Conservation (phyloP, 768 basidiomycete genomes). For the Hericium coralloides region DNA sequence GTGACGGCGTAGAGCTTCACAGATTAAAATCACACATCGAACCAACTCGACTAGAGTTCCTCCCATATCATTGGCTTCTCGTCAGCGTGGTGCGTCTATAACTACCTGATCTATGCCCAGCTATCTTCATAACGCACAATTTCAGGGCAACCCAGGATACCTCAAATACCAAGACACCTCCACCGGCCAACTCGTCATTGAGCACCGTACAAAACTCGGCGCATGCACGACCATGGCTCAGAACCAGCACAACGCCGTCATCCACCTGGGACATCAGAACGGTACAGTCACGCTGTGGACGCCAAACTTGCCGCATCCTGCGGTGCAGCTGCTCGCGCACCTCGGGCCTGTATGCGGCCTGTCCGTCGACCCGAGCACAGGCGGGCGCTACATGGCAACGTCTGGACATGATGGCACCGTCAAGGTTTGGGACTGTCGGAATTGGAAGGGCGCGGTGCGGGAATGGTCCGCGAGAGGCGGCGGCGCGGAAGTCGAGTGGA, state of each 20-base stretch:
- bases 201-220: slow-evolving; percentile 88
- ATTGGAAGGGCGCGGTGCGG: slow-evolving; percentile 85
- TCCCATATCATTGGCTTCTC: slow-evolving; percentile 94
- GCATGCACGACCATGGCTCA: slow-evolving; percentile 80
- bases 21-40: slow-evolving; percentile 78
- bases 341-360: slow-evolving; percentile 78
- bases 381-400: slow-evolving; percentile 88
- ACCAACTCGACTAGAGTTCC: slow-evolving; percentile 81
- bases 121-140: neutral
- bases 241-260: slow-evolving; percentile 88
- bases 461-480: slow-evolving; percentile 69
- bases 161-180: slow-evolving; percentile 97
- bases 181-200: slow-evolving; percentile 77
- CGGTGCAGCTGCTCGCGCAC: slow-evolving; percentile 87
- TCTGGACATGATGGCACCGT: slow-evolving; percentile 81
- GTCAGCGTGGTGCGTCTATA: slow-evolving; percentile 59
- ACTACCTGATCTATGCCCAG: neutral
- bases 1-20: slow-evolving; percentile 89
- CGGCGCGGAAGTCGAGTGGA: slow-evolving; percentile 71
- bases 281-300: slow-evolving; percentile 97
- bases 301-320: slow-evolving; percentile 86
- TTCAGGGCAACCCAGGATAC: slow-evolving; percentile 78
- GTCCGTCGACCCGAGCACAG: slow-evolving; percentile 75
- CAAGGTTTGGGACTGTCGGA: slow-evolving; percentile 95
- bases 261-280: slow-evolving; percentile 91